These are phyloP conservation scores for Decorospora gaudefroyi DNA, from an alignment of 2,329 filamentous ascomycete genomes.

Conservation along the genomic window DNA sequence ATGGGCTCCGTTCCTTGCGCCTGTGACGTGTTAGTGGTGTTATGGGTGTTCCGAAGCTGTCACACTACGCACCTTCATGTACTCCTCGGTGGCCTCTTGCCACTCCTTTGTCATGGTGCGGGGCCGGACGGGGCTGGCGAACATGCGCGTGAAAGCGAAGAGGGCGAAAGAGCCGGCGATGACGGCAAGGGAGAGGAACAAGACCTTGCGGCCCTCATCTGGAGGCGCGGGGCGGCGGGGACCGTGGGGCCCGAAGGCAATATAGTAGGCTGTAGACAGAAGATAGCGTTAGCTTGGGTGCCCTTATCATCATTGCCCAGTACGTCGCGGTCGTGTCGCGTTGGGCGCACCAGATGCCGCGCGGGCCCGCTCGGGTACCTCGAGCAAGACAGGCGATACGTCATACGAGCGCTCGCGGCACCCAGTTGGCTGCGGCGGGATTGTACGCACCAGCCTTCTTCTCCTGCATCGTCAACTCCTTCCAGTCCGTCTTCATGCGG, in stretches of 20 bases:
- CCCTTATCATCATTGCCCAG: constrained; percentile 14
- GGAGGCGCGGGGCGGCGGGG: constrained; percentile 82
- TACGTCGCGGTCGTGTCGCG: constrained; percentile 19
- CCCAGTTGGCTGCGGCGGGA: constrained; percentile 17
- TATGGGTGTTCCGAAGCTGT: neutral
- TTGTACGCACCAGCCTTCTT: constrained; percentile 93
- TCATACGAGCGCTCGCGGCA: constrained; percentile 30
- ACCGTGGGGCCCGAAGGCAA: constrained; percentile 95
- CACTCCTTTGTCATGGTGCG: constrained; percentile 95
- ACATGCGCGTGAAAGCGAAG: constrained; percentile 72
- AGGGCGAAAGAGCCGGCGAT: constrained; percentile 68
- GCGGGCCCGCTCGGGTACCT: constrained; percentile 27
- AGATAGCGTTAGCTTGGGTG: constrained; percentile 27
- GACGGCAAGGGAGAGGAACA: constrained; percentile 72
- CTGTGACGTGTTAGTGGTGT: constrained; percentile 33
- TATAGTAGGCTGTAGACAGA: constrained; percentile 86
- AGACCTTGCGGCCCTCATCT: constrained; percentile 80
- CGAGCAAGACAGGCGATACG: constrained; percentile 34
- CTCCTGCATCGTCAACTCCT: constrained; percentile 91
- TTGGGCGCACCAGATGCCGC: constrained; percentile 17
- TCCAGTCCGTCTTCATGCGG: constrained; percentile 98
- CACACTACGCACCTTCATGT: constrained; percentile 72
- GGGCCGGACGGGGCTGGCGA: constrained; percentile 68
- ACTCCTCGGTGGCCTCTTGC: constrained; percentile 94
- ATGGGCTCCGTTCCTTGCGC: constrained; percentile 47